A percentile compares a stretch with the other conserved stretches of the same genome.
phyloP scores from a whole-genome alignment of 2,329 filamentous ascomycete genomes.

The Venturia pyrina region DNA sequence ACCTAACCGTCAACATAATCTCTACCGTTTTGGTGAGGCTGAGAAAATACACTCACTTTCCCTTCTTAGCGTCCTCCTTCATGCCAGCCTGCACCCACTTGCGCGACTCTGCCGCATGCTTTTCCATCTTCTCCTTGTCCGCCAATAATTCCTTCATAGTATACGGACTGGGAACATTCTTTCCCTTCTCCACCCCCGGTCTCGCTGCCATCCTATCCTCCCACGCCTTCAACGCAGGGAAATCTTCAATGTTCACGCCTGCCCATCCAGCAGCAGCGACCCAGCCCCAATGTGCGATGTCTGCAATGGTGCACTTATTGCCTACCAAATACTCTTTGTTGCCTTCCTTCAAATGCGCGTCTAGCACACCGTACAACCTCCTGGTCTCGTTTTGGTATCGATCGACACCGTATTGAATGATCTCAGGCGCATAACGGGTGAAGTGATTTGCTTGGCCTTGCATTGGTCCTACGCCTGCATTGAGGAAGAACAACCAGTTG shows the following conservation, averaged over 20 bases:
- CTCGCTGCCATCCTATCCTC: slow-evolving; percentile 59
- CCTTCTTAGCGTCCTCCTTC: slow-evolving; percentile 49
- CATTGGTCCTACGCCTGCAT: slow-evolving; percentile 73
- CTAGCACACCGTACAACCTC: slow-evolving; percentile 37
- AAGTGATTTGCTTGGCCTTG: slow-evolving; percentile 81
- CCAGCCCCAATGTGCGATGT: slow-evolving; percentile 67
- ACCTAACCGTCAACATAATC: not conserved
- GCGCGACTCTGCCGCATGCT: slow-evolving; percentile 41
- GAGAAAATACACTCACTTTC: not conserved
- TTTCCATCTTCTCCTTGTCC: slow-evolving; percentile 49
- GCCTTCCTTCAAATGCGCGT: slow-evolving; percentile 27
- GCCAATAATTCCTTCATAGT: slow-evolving; percentile 49
- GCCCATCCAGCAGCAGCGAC: slow-evolving; percentile 49
- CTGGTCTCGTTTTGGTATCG: slow-evolving; percentile 39
- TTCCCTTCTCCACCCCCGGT: slow-evolving; percentile 64
- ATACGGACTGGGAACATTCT: slow-evolving; percentile 59
- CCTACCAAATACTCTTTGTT: slow-evolving; percentile 27
- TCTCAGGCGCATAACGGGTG: slow-evolving; percentile 63
- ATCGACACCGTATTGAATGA: slow-evolving; percentile 34
- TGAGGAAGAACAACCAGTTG: slow-evolving; percentile 66
- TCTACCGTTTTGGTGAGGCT: not conserved
- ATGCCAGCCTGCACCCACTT: slow-evolving; percentile 61
- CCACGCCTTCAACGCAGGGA: slow-evolving; percentile 69
- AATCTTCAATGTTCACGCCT: slow-evolving; percentile 62
- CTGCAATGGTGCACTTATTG: slow-evolving; percentile 33